Evolutionary conservation across 2,329 filamentous ascomycete genomes (phyloP), one percentile per base, ranked within the genome.

Genomic region (Cladorrhinum sp.): DNA sequence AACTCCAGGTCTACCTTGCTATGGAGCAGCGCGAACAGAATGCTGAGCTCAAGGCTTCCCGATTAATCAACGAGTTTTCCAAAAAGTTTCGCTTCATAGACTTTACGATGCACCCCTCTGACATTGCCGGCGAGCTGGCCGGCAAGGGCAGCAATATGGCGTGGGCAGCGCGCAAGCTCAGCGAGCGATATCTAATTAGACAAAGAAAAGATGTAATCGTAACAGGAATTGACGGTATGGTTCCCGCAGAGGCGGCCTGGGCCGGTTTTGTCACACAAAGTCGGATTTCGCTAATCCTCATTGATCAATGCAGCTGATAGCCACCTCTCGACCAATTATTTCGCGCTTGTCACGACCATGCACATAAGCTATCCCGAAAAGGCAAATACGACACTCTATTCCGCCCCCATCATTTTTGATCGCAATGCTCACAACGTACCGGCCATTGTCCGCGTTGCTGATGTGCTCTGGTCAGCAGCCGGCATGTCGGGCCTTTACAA

Each of bases 131-230:
- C 12, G 88, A 91, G 71, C 83, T 87, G 55, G 86, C 87, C 58
- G 88, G 88, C 61, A 91, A 91, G 71, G 88, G 88, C 65, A 91
- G 88, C 76, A 91, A 91, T 72, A 80, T 89, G 62, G 83, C 84
- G 56, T 91, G 87, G 86, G 86, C 87, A 18, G 88, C 87, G 9
- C 82, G 83, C 65, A 85, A 86, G 71, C 78, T 88, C 56, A 87
- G 85, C 71, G 80, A 82, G 67, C 85, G 81, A 67, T 89, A 89
- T 67, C 71, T 79, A 4, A 75, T 82, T 60, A 71, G 70, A 7
- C 67, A 75, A 65, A 79, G 85, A 62, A 83, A 82, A 66, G 82
- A 89, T 69, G 83, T 90, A 3, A 81, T 91, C 53, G 78, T 91
- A 60, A 91, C 88, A 0, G 85, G 86, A 55, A 89, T 91, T 70